These are phyloP conservation scores for Cutaneotrichosporon spelunceum DNA, from an alignment of 1,284 basidiomycete species.

Conservation along the genomic window DNA sequence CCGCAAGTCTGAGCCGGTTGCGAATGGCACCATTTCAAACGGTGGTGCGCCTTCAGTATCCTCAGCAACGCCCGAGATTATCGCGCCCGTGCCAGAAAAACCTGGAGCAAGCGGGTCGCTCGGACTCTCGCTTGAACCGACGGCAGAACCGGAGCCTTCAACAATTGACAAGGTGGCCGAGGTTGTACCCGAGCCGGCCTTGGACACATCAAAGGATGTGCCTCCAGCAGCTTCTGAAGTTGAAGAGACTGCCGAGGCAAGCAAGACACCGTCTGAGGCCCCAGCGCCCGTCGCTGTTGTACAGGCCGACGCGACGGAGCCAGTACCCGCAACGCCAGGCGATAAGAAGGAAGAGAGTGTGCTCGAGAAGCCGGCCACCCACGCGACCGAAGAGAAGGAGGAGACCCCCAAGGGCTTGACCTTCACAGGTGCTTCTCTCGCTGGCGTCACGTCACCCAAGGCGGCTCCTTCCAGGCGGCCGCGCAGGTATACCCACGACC, in stretches of 20 bases:
- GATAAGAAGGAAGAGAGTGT: background rate
- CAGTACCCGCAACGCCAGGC: background rate
- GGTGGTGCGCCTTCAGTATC: slow-evolving; percentile 7
- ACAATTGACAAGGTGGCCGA: background rate
- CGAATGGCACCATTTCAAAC: slow-evolving; percentile 10
- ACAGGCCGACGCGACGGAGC: background rate
- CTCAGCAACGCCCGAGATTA: slow-evolving; percentile 10
- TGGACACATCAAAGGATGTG: background rate
- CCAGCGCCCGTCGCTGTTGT: background rate
- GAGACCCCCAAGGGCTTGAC: slow-evolving; percentile 6
- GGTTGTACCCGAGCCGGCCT: background rate
- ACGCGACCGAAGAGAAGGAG: background rate
- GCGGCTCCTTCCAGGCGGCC: slow-evolving; percentile 5
- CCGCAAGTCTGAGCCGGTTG: slow-evolving; percentile 9
- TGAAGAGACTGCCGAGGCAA: background rate
- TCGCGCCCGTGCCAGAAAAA: slow-evolving; percentile 13
- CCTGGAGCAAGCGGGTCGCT: slow-evolving; percentile 12
- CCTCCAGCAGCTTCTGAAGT: background rate
- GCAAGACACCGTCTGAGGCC: background rate
- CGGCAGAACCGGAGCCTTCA: slow-evolving; percentile 5
- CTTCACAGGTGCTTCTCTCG: slow-evolving; percentile 19
- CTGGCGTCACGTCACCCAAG: slow-evolving; percentile 13
- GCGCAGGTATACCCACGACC: slow-evolving; percentile 7
- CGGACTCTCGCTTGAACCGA: slow-evolving; percentile 22
- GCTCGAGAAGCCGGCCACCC: background rate